Evolutionary conservation across 2,329 filamentous ascomycete genomes (phyloP).

Genomic region (Botrytis medusae): DNA sequence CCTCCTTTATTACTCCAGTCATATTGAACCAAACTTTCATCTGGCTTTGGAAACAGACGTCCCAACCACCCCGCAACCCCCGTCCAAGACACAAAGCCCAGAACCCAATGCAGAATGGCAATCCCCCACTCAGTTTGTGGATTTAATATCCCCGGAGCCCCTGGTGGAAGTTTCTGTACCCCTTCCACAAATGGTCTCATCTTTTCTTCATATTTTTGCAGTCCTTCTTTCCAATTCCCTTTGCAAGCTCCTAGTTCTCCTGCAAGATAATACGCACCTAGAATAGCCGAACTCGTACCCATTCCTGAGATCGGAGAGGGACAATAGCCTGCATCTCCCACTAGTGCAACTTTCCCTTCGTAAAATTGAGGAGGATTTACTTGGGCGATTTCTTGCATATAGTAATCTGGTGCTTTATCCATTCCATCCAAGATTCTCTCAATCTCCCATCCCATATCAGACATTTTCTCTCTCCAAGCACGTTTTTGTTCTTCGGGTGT

Average conservation of each 20-base stretch:
- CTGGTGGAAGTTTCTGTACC: conserved; percentile 10
- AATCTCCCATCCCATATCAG: conserved; percentile 44
- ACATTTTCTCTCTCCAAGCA: neutral
- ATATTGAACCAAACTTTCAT: neutral
- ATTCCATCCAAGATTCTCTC: conserved; percentile 43
- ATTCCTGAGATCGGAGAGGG: conserved; percentile 41
- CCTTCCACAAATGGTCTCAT: conserved; percentile 10
- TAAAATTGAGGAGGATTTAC: conserved; percentile 44
- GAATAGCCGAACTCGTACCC: conserved; percentile 44
- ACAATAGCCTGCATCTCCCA: conserved; percentile 54
- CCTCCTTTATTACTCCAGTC: neutral
- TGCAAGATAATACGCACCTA: conserved; percentile 48
- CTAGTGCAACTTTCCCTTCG: conserved; percentile 45
- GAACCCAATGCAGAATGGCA: neutral
- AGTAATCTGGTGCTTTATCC: conserved; percentile 42
- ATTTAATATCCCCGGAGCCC: neutral
- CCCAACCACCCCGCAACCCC: neutral
- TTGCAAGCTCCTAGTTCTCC: conserved; percentile 42
- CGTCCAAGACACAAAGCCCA: conserved; percentile 11
- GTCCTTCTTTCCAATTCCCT: conserved; percentile 5
- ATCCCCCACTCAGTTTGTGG: conserved; percentile 13
- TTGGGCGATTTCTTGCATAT: conserved; percentile 43
- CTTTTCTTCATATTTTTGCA: conserved; percentile 1
- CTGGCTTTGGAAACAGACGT: neutral
- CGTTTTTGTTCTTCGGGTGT: neutral